Conservation (phyloP, 768 basidiomycete genomes). For the Kwoniella pini region DNA sequence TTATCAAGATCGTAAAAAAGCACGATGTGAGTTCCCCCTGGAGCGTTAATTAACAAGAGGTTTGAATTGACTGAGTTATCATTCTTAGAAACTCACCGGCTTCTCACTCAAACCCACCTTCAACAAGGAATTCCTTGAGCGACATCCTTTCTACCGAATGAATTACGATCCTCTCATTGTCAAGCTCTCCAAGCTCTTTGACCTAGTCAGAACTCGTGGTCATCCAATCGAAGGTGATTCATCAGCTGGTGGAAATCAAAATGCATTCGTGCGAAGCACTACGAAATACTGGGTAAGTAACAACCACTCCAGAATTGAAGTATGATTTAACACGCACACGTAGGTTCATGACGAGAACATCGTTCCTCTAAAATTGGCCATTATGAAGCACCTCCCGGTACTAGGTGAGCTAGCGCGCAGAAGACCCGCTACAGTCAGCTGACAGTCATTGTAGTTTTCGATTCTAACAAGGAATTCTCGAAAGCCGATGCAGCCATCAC, state of each 20-base stretch:
- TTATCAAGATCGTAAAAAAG: constrained; percentile 92
- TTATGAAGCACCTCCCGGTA: constrained; percentile 88
- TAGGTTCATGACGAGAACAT: constrained; percentile 89
- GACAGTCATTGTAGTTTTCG: constrained; percentile 67
- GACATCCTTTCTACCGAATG: constrained; percentile 86
- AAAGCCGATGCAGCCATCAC: constrained; percentile 86
- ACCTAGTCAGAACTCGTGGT: constrained; percentile 91
- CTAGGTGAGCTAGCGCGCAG: constrained; percentile 63
- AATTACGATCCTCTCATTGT: constrained; percentile 82
- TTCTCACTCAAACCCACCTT: constrained; percentile 80
- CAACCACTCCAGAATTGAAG: neutral
- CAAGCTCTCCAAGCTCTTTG: constrained; percentile 90
- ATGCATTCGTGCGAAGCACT: constrained; percentile 96
- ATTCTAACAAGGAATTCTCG: constrained; percentile 89
- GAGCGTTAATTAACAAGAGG: neutral
- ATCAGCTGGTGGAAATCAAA: constrained; percentile 90
- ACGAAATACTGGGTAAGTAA: constrained; percentile 92
- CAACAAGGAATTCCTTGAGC: constrained; percentile 86
- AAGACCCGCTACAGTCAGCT: neutral
- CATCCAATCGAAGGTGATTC: constrained; percentile 93
- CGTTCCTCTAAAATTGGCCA: constrained; percentile 87
- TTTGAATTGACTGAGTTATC: constrained; percentile 1
- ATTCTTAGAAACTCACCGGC: constrained; percentile 82
- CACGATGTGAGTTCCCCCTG: constrained; percentile 56
- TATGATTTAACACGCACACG: neutral